Evolutionary conservation across 2,329 filamentous ascomycete species (phyloP).

Genomic region (Fusarium nygamai): DNA sequence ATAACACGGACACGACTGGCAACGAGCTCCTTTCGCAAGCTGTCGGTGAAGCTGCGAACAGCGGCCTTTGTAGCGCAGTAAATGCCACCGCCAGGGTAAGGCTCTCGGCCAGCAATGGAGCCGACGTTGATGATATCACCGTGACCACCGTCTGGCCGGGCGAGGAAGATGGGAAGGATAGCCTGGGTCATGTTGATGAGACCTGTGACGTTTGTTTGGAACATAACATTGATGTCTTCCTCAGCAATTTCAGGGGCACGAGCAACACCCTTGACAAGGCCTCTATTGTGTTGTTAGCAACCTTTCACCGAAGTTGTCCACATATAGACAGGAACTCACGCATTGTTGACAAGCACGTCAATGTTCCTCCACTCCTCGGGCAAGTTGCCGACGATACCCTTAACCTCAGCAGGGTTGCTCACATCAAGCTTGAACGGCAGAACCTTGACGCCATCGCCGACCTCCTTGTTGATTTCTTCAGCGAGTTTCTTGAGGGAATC

Average conservation of each 20-base stretch:
- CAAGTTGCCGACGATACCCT: constrained; percentile 75
- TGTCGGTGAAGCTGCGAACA: constrained; percentile 84
- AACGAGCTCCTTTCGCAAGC: constrained; percentile 84
- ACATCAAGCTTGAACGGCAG: constrained; percentile 88
- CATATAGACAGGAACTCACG: constrained; percentile 65
- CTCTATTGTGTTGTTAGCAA: constrained; percentile 59
- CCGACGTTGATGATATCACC: constrained; percentile 97
- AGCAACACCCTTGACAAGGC: constrained; percentile 88
- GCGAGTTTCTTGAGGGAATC: constrained; percentile 82
- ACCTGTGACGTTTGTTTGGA: constrained; percentile 91
- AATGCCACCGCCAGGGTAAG: constrained; percentile 86
- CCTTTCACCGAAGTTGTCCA: neutral
- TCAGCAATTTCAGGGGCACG: constrained; percentile 84
- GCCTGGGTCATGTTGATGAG: constrained; percentile 98
- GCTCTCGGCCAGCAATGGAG: constrained; percentile 85
- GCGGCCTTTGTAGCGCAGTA: constrained; percentile 96
- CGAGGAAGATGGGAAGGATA: constrained; percentile 82
- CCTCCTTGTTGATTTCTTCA: constrained; percentile 77
- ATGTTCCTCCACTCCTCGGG: constrained; percentile 87
- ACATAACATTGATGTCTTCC: constrained; percentile 88
- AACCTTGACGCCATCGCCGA: constrained; percentile 83
- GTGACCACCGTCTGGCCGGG: constrained; percentile 76
- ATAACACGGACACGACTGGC: constrained; percentile 84
- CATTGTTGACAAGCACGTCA: constrained; percentile 94
- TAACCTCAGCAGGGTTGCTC: constrained; percentile 79